phyloP scores from a whole-genome alignment of 805 yeast genomes.

The Soucietia sequanensis region DNA sequence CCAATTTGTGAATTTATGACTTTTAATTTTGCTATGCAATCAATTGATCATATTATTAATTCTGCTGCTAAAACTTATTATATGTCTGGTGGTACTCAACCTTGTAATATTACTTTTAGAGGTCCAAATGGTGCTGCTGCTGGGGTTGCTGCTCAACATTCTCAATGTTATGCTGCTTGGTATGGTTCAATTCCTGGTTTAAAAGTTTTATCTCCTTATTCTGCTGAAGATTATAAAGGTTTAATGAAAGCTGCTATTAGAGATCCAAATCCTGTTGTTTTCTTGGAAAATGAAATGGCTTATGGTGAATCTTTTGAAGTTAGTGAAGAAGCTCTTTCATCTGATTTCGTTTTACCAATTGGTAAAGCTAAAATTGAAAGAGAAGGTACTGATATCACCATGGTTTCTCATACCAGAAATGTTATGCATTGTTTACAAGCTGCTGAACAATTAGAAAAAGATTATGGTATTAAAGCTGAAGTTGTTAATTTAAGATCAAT shows the following conservation, averaged over 20 bases:
- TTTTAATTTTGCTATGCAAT: conserved; percentile 99
- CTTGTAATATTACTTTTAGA: conserved; percentile 95
- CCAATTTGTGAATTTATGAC: conserved; percentile 99
- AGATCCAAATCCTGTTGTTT: conserved; percentile 97
- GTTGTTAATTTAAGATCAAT: conserved; percentile 94
- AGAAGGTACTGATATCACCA: conserved; percentile 86
- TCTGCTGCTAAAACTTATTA: conserved; percentile 98
- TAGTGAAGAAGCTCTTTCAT: conserved; percentile 81
- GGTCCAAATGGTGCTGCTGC: conserved; percentile 99
- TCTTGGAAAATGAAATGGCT: conserved; percentile 92
- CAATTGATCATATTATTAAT: conserved; percentile 97
- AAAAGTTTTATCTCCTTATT: conserved; percentile 93
- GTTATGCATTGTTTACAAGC: conserved; percentile 85
- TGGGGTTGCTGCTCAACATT: conserved; percentile 99
- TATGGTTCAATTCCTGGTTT: conserved; percentile 98
- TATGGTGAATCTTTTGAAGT: conserved; percentile 91
- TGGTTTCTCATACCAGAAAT: conserved; percentile 91
- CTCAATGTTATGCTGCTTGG: conserved; percentile 98
- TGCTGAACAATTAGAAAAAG: conserved; percentile 80
- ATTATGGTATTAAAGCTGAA: conserved; percentile 87
- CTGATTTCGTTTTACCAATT: conserved; percentile 89
- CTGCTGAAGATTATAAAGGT: conserved; percentile 96
- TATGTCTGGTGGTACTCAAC: conserved; percentile 99
- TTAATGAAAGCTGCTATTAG: conserved; percentile 93
- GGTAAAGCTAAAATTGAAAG: conserved; percentile 95